Evolutionary conservation across 2,329 filamentous ascomycete genomes (phyloP).

Genomic region (Verticillium albo-atrum): DNA sequence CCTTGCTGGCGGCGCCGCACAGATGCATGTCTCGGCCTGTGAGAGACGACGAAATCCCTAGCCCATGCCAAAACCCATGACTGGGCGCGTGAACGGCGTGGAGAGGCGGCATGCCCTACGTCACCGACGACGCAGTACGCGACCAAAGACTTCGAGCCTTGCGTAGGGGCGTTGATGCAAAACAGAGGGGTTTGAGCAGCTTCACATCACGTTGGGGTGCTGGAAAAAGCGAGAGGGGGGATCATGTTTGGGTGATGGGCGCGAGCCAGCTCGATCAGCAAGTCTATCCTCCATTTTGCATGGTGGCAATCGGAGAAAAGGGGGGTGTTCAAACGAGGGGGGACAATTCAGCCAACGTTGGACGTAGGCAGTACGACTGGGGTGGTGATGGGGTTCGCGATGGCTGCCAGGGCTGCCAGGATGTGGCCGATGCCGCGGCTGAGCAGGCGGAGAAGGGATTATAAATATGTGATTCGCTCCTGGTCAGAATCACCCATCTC

Average conservation of each 20-base stretch:
- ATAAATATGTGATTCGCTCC: constrained; percentile 2
- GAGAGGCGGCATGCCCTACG: neutral
- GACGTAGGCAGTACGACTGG: neutral
- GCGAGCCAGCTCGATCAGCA: neutral
- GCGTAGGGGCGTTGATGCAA: neutral
- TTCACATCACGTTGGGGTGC: neutral
- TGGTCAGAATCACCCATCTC: neutral
- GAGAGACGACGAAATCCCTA: neutral
- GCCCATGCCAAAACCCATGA: neutral
- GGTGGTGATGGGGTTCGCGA: neutral
- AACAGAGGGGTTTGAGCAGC: neutral
- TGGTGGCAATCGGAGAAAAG: neutral
- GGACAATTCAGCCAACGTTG: neutral
- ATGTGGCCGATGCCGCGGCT: neutral
- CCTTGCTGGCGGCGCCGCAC: neutral
- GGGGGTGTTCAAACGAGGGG: neutral
- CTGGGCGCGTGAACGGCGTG: neutral
- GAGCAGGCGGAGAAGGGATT: neutral
- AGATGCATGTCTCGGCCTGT: neutral
- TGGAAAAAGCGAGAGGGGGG: neutral
- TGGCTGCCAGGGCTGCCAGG: neutral
- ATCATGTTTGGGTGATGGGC: neutral
- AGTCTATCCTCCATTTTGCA: neutral
- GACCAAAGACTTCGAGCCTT: neutral
- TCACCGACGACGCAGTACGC: neutral